Evolutionary conservation across 192 early-diverging fungal species (phyloP).

Genomic region (Entomortierella lignicola): DNA sequence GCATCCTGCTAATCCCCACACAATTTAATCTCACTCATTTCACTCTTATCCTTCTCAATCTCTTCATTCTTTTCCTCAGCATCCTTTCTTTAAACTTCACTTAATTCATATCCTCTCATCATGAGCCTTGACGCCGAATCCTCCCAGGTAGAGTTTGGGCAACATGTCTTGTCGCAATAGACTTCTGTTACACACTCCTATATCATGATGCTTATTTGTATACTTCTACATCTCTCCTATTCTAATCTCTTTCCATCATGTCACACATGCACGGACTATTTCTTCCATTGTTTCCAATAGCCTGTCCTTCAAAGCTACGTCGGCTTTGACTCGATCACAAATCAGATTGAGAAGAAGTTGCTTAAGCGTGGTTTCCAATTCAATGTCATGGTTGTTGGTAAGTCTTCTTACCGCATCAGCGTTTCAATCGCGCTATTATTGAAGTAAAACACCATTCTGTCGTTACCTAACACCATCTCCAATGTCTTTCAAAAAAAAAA

Average conservation of each 20-base stretch:
- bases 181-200: background rate
- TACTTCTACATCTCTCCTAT: background rate
- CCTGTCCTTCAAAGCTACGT: slow-evolving; percentile 89
- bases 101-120: slow-evolving; percentile 6
- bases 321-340: slow-evolving; percentile 97
- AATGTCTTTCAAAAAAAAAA: background rate
- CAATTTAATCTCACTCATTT: background rate
- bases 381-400: slow-evolving; percentile 98
- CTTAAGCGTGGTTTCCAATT: slow-evolving; percentile 97
- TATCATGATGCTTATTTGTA: background rate
- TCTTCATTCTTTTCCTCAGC: background rate
- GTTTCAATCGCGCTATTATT: background rate
- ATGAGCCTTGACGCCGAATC: slow-evolving; percentile 54
- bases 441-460: no score
- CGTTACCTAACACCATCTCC: background rate
- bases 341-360: slow-evolving; percentile 98
- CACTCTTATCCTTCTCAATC: background rate
- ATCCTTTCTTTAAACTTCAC: background rate
- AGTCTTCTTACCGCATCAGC: slow-evolving; percentile 30
- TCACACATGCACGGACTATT: background rate
- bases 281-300: slow-evolving; percentile 37
- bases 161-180: background rate
- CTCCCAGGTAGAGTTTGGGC: slow-evolving; percentile 32
- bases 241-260: background rate
- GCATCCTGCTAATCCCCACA: background rate